Evolutionary conservation across 495 filamentous ascomycete genomes (phyloP).

Genomic region (Penicillium cosmopolitanum): DNA sequence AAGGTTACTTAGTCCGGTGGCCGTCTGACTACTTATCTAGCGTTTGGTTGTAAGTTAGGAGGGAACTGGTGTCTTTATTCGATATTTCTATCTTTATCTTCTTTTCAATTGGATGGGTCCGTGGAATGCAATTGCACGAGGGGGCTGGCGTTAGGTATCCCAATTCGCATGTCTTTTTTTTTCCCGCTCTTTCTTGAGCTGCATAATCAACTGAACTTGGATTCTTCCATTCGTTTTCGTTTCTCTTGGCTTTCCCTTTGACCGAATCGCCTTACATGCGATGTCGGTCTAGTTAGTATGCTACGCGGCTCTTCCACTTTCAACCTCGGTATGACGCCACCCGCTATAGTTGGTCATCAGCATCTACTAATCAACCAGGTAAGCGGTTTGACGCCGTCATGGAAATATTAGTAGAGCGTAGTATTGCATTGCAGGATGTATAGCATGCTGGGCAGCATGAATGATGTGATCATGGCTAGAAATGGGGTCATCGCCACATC

Average conservation of each 20-base stretch:
- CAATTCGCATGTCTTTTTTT: neutral
- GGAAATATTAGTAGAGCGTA: neutral
- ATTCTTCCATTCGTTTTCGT: neutral
- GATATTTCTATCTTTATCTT: neutral
- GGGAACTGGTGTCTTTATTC: slow-evolving; percentile 1
- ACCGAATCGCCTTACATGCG: neutral
- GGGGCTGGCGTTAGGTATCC: neutral
- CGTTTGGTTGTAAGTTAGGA: slow-evolving; percentile 6
- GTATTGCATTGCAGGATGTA: neutral
- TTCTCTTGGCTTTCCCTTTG: neutral
- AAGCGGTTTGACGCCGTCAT: no score
- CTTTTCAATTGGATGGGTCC: neutral
- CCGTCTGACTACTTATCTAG: neutral
- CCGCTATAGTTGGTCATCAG: slow-evolving; percentile 5
- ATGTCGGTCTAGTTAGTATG: neutral
- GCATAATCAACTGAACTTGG: slow-evolving; percentile 5
- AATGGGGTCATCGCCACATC: slow-evolving; percentile 16
- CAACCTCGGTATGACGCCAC: slow-evolving; percentile 13
- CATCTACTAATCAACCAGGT: neutral
- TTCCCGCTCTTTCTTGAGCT: slow-evolving; percentile 2
- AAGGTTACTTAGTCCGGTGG: neutral
- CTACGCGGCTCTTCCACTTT: neutral
- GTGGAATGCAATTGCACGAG: neutral
- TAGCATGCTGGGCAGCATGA: neutral
- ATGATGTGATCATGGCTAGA: slow-evolving; percentile 18